Conservation (phyloP, 75 land plant genomes). For the Sequoiadendron giganteum region DNA sequence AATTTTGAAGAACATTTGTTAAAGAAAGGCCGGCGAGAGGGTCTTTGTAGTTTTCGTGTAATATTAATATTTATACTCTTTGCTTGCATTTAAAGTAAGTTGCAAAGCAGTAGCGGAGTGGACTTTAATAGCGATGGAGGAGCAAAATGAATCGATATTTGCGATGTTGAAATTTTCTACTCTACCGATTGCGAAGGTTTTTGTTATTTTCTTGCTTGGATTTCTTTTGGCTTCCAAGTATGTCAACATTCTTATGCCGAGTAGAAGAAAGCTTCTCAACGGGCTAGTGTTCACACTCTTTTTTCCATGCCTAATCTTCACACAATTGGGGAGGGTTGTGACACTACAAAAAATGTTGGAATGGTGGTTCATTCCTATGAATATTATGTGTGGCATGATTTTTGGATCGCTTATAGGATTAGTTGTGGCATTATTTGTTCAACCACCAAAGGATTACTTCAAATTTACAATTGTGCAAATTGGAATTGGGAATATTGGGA, state of each 20-base stretch:
- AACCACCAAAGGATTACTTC: conserved; percentile 85
- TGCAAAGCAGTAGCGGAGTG: too few relatives aligned
- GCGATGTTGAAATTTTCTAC: conserved; percentile 65
- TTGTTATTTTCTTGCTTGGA: conserved; percentile 81
- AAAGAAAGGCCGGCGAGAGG: too few relatives aligned
- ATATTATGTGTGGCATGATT: conserved; percentile 61
- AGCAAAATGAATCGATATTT: conserved; percentile 30
- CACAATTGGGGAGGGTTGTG: conserved; percentile 84
- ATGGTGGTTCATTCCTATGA: conserved; percentile 98
- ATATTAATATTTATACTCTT: too few relatives aligned
- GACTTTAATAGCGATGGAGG: neutral
- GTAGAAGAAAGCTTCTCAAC: conserved; percentile 71
- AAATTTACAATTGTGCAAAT: conserved; percentile 87
- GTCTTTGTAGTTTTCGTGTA: too few relatives aligned
- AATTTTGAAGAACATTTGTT: too few relatives aligned
- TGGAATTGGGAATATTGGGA: conserved; percentile 96
- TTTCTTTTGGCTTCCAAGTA: conserved; percentile 74
- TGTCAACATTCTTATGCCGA: conserved; percentile 71
- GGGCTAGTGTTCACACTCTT: conserved; percentile 91
- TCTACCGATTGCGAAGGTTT: conserved; percentile 80
- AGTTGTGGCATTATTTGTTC: conserved; percentile 60
- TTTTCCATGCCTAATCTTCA: conserved; percentile 78
- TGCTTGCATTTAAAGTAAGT: too few relatives aligned
- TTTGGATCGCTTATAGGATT: conserved; percentile 78
- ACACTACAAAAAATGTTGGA: conserved; percentile 76